These are phyloP conservation scores for Pinus taeda DNA, from an alignment of 75 land plant species.

Conservation along the genomic window DNA sequence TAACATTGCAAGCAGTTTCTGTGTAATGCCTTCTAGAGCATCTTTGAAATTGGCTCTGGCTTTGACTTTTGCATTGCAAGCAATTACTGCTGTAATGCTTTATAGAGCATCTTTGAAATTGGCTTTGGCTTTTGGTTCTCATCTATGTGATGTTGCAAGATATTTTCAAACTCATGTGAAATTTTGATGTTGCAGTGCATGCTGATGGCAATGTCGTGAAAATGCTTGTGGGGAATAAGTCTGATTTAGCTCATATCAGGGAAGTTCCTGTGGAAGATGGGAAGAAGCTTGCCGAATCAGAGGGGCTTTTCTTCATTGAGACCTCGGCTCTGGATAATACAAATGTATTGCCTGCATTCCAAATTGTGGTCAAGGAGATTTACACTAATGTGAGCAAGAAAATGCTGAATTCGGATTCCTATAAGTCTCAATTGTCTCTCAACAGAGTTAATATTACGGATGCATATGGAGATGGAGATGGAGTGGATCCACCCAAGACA, in stretches of 20 bases:
- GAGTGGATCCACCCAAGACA: slow-evolving; percentile 13
- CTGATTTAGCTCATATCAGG: slow-evolving; percentile 45
- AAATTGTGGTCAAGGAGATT: slow-evolving; percentile 41
- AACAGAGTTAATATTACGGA: slow-evolving; percentile 31
- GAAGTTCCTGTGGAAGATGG: slow-evolving; percentile 56
- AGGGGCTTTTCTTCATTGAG: slow-evolving; percentile 63
- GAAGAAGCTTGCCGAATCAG: slow-evolving; percentile 54
- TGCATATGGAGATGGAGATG: slow-evolving; percentile 7
- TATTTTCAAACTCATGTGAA: not conserved
- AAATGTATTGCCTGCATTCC: slow-evolving; percentile 60
- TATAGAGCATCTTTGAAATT: not conserved
- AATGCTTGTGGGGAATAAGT: slow-evolving; percentile 81
- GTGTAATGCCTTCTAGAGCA: not conserved
- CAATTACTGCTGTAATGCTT: not conserved
- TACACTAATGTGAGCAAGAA: slow-evolving; percentile 49
- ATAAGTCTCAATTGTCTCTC: slow-evolving; percentile 40
- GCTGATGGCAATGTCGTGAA: slow-evolving; percentile 66
- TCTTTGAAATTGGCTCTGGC: not conserved
- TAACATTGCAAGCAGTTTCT: not conserved
- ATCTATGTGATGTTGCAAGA: not conserved
- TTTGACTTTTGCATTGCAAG: not conserved
- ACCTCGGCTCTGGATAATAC: slow-evolving; percentile 57
- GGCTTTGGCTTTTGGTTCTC: not conserved
- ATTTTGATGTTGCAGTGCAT: slow-evolving; percentile 42
- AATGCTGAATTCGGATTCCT: slow-evolving; percentile 40